Evolutionary conservation across 495 filamentous ascomycete species (phyloP).

Genomic region (Xylaria venustula): DNA sequence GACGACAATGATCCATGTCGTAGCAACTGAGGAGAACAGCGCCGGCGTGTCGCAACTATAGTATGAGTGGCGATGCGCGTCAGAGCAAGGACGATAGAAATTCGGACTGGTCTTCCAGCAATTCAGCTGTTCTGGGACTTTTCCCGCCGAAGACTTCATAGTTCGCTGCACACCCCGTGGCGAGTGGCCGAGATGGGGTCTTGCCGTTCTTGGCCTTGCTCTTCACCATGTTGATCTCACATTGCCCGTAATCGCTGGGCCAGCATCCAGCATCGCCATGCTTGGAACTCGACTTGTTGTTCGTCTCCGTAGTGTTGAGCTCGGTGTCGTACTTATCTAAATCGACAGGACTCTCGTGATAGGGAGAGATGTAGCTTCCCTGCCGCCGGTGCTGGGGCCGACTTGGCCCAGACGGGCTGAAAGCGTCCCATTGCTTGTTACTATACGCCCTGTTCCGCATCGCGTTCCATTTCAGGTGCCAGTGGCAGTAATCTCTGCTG

Average conservation of each 20-base stretch:
- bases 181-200: not conserved
- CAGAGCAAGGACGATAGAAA: not conserved
- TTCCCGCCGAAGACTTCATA: constrained; percentile 10
- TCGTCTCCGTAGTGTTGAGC: not conserved
- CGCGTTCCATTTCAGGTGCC: constrained; percentile 3
- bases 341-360: constrained; percentile 12
- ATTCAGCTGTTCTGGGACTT: no score
- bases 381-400: not conserved
- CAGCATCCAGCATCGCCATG: not conserved
- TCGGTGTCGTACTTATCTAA: constrained; percentile 12
- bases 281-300: not conserved
- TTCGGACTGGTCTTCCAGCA: not conserved
- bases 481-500: constrained; percentile 11
- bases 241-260: not conserved
- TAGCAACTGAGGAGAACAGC: no score
- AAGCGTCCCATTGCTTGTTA: not conserved
- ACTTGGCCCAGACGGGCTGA: not conserved
- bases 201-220: not conserved
- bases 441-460: not conserved
- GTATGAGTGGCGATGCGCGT: not conserved
- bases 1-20: no score
- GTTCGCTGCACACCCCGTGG: constrained; percentile 11
- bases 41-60: no score
- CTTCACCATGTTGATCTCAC: not conserved
- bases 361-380: not conserved